phyloP scores from a whole-genome alignment of 176 grass and related monocot species.

The Carex kokanica region DNA sequence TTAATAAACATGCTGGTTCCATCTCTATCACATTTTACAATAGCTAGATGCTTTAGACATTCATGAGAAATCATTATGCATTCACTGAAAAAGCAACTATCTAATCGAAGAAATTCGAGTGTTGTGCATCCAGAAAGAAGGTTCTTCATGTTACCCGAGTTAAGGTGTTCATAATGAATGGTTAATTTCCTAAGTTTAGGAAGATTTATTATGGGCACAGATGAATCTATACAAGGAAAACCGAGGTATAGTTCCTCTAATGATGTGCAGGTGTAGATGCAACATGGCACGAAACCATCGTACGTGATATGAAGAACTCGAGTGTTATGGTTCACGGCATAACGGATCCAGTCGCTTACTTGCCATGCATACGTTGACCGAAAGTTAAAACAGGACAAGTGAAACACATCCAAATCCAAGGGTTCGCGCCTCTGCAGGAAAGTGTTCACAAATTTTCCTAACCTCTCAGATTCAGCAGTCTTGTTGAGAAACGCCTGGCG shows the following conservation, averaged over 20 bases:
- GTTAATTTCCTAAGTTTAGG: not conserved
- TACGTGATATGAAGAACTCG: not conserved
- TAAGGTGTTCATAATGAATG: not conserved
- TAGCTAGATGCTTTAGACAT: not conserved
- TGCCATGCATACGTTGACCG: no score
- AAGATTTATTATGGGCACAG: not conserved
- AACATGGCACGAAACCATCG: not conserved
- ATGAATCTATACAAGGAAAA: not conserved
- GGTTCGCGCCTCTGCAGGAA: no score
- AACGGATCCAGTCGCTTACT: not conserved
- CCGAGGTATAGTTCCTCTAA: conserved; percentile 4
- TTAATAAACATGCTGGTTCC: not conserved
- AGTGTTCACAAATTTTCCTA: not conserved
- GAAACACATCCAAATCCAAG: not conserved
- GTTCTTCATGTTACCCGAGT: not conserved
- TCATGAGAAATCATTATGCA: not conserved
- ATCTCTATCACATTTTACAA: not conserved
- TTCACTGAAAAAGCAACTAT: not conserved
- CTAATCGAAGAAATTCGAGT: not conserved
- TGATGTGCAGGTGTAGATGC: not conserved
- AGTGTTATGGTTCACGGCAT: not conserved
- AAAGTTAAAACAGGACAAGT: not conserved
- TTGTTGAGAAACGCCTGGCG: no score
- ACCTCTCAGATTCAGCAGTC: not conserved
- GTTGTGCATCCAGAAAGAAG: not conserved